These are phyloP conservation scores for Pythium rhizo-oryzae DNA, from an alignment of 352 stramenopile species.

Conservation along the genomic window DNA sequence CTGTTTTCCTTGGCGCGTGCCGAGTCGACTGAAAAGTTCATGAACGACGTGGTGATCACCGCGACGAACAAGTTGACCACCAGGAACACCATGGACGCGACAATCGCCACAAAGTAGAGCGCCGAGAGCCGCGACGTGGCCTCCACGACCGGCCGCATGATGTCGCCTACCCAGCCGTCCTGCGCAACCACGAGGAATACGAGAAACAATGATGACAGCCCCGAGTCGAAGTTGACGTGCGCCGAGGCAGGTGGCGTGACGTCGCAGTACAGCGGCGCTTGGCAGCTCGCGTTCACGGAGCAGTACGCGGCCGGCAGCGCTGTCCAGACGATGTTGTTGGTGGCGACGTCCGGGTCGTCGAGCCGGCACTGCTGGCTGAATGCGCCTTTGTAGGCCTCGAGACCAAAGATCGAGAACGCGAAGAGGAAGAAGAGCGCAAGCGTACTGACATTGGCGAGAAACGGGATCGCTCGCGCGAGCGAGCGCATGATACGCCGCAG, in stretches of 20 bases:
- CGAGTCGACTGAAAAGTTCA: slow-evolving; percentile 71
- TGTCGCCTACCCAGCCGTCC: slow-evolving; percentile 77
- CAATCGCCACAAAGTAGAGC: slow-evolving; percentile 73
- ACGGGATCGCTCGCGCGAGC: slow-evolving; percentile 64
- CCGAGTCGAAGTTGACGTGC: slow-evolving; percentile 75
- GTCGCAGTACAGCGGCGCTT: slow-evolving; percentile 29
- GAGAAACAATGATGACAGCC: slow-evolving; percentile 68
- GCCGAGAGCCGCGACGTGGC: slow-evolving; percentile 53
- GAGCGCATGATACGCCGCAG: slow-evolving; percentile 71
- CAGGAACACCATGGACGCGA: slow-evolving; percentile 79
- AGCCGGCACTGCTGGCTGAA: slow-evolving; percentile 56
- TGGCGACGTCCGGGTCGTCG: neutral
- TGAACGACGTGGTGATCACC: slow-evolving; percentile 84
- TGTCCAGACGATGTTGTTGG: slow-evolving; percentile 28
- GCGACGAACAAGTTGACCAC: slow-evolving; percentile 85
- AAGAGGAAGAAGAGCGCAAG: slow-evolving; percentile 77
- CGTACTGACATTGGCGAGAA: slow-evolving; percentile 74
- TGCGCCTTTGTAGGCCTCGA: slow-evolving; percentile 63
- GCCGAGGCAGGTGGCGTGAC: slow-evolving; percentile 38
- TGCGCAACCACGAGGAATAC: slow-evolving; percentile 82
- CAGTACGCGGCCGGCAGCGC: slow-evolving; percentile 60
- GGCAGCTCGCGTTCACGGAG: slow-evolving; percentile 45
- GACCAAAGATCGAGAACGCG: slow-evolving; percentile 76
- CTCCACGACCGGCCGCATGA: slow-evolving; percentile 80
- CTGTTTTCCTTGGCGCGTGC: slow-evolving; percentile 2